Evolutionary conservation across 2,329 filamentous ascomycete species (phyloP).

Genomic region (Pyrenochaeta sp.): DNA sequence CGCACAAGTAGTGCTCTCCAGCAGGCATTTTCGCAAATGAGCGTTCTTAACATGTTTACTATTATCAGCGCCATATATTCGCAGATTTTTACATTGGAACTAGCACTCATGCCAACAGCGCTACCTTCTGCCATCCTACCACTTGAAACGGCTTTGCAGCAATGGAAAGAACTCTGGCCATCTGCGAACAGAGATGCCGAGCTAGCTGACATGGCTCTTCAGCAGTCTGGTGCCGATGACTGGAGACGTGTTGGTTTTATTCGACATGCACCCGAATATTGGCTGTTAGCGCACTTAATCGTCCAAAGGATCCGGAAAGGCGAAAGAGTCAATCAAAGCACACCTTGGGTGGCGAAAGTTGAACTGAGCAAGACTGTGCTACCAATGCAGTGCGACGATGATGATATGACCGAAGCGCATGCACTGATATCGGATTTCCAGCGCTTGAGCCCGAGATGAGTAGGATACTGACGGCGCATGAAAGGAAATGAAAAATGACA

Average conservation of each 20-base stretch:
- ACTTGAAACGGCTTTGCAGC: not conserved
- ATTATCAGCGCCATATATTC: conserved; percentile 5
- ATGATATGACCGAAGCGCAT: too few relatives aligned
- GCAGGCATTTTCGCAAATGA: conserved; percentile 2
- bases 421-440: too few relatives aligned
- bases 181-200: conserved; percentile 4
- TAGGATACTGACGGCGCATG: too few relatives aligned
- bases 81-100: not conserved
- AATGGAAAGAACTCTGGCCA: conserved; percentile 7
- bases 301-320: not conserved
- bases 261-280: conserved; percentile 1
- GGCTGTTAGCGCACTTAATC: not conserved
- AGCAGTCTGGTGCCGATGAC: not conserved
- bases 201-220: not conserved
- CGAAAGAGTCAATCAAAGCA: not conserved
- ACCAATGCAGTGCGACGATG: too few relatives aligned
- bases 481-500: too few relatives aligned
- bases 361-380: too few relatives aligned
- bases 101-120: not conserved
- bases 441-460: too few relatives aligned
- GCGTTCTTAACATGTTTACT: conserved; percentile 12
- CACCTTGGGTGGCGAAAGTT: too few relatives aligned
- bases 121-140: not conserved
- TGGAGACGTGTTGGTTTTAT: conserved; percentile 5
- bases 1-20: not conserved